These are phyloP conservation scores for Lepidopterella palustris DNA, from an alignment of 495 filamentous ascomycete genomes.

Conservation along the genomic window DNA sequence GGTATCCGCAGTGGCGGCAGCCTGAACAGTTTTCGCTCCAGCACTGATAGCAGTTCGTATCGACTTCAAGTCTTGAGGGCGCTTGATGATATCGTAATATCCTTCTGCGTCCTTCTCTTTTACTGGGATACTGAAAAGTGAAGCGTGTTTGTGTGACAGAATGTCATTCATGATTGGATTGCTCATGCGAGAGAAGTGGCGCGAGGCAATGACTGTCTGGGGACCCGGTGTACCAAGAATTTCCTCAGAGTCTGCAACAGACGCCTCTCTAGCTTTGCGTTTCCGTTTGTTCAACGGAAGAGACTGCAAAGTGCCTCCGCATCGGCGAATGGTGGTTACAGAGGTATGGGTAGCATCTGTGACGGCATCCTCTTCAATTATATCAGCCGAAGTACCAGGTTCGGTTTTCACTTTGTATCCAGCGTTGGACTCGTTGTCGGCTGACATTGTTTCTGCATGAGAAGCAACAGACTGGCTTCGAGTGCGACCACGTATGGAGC, in stretches of 20 bases:
- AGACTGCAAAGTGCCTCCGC: constrained; percentile 27
- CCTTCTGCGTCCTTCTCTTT: constrained; percentile 80
- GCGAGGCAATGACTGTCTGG: constrained; percentile 34
- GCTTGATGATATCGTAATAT: constrained; percentile 78
- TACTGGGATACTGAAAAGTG: constrained; percentile 77
- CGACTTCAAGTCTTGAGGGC: constrained; percentile 81
- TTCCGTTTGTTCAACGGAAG: constrained; percentile 34
- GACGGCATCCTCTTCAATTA: constrained; percentile 31
- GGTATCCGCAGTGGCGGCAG: constrained; percentile 37
- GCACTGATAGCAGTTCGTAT: constrained; percentile 72
- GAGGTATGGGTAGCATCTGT: constrained; percentile 20
- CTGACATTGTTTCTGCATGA: constrained; percentile 48
- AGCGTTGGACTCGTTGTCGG: constrained; percentile 41
- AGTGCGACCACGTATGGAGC: constrained; percentile 37
- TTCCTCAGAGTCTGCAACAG: constrained; percentile 27
- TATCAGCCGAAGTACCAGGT: constrained; percentile 49
- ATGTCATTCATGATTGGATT: constrained; percentile 80
- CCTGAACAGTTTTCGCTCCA: constrained; percentile 66
- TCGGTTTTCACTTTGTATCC: constrained; percentile 60
- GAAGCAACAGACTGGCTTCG: constrained; percentile 54
- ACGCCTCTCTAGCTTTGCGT: constrained; percentile 45
- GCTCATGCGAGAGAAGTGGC: constrained; percentile 71
- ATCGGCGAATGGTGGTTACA: constrained; percentile 27
- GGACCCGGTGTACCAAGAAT: constrained; percentile 7
- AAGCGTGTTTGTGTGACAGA: constrained; percentile 75